phyloP scores from a whole-genome alignment of 2,329 filamentous ascomycete genomes.

The Colletotrichum horii region DNA sequence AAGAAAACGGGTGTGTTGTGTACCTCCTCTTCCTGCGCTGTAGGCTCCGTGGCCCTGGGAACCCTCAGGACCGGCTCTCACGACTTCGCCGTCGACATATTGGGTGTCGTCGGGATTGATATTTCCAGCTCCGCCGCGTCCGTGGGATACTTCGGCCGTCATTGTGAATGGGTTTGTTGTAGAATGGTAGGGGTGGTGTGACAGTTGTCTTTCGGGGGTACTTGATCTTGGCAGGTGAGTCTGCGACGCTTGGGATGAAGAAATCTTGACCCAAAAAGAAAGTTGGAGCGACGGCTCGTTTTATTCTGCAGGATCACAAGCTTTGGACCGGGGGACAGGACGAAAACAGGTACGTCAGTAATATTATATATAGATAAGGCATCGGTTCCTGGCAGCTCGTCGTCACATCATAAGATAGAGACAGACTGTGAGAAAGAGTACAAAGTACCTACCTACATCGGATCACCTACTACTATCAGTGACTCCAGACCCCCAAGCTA shows the following conservation, averaged over 20 bases:
- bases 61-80: constrained; percentile 57
- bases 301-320: constrained; percentile 1
- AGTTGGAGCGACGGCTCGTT: neutral
- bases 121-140: constrained; percentile 67
- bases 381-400: constrained; percentile 13
- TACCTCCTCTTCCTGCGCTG: constrained; percentile 65
- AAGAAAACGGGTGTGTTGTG: constrained; percentile 22
- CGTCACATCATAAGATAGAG: constrained; percentile 22
- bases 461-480: constrained; percentile 8
- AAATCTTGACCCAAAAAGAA: neutral
- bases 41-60: constrained; percentile 64
- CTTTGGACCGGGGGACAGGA: neutral
- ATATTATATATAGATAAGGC: constrained; percentile 18
- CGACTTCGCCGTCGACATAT: constrained; percentile 68
- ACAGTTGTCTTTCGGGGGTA: neutral
- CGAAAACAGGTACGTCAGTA: constrained; percentile 16
- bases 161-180: constrained; percentile 29
- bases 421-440: neutral
- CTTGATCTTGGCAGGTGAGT: neutral
- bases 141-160: constrained; percentile 60
- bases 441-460: neutral
- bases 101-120: constrained; percentile 61
- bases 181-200: neutral
- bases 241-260: neutral
- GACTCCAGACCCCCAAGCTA: neutral